Base-by-base conservation (phyloP, 495 filamentous ascomycete species). In the Penicillium maclennaniae region DNA sequence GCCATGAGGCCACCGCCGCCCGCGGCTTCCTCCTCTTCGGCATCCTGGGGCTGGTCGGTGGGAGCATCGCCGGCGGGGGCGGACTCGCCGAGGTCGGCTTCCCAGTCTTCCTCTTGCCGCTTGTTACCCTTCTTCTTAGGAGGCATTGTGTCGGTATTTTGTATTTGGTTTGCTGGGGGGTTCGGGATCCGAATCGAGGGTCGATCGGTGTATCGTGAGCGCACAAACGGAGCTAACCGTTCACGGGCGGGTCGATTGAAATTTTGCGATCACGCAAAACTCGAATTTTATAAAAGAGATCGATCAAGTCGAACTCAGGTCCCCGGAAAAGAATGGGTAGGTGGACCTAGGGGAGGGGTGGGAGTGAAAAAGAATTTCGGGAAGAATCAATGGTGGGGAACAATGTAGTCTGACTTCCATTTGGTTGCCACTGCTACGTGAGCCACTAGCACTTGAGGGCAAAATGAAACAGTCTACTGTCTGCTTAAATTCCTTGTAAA, bases 61-160 rank as follows among this genome's bases (percentile, higher is more conserved):
- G 77, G 76, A 38, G 69, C 68, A 28, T 75, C 71, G 5, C 75
- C 71, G 28, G 75, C 69, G 34, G 80, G 81, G 47, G 83, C 80
- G 9, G 80, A 66, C 72, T 96, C 95, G 56, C 89, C 92, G 14
- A 97, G 78, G n/a, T 96, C 93, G 36, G 88, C 84, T 63, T 99
- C 93, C 93, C 95, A 97, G 76, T 96, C 90, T 65, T 95, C 89
- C 63, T 88, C 81, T 62, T 81, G 86, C 72, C 87, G 89, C 76
- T 89, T 95, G 68, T 85, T 87, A 70, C 84, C 86, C 79, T 95
- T 93, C 79, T 95, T 96, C 76, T 96, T 97, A 38, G 92, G 91
- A 58, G 91, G 77, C 92, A 97, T 95, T 52, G 40, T 59, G 49
- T 54, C 49, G 41, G 9, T 8, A 51, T 37, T 47, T 15, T 42